Evolutionary conservation across 768 basidiomycete genomes (phyloP).

Genomic region (Podaxis pistillaris): DNA sequence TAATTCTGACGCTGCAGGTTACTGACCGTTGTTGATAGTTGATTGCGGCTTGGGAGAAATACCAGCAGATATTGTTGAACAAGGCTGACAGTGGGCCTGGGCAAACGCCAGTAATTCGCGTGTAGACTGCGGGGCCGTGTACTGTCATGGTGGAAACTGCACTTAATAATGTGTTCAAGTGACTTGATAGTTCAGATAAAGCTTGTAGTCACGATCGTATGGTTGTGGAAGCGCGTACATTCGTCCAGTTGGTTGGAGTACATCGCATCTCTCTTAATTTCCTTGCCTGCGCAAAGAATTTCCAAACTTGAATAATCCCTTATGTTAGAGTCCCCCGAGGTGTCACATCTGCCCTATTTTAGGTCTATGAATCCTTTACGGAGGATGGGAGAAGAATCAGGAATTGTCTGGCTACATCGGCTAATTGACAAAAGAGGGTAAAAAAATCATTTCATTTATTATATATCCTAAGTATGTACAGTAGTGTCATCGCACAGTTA

Average conservation of each 20-base stretch:
- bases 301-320: too few species aligned
- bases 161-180: background rate
- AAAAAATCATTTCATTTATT: background rate
- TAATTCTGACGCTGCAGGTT: background rate
- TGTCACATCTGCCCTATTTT: too few species aligned
- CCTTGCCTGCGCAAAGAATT: too few species aligned
- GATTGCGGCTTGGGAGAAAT: slow-evolving; percentile 77
- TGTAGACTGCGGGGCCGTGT: background rate
- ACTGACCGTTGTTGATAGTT: slow-evolving; percentile 42
- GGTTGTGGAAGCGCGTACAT: too few species aligned
- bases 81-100: slow-evolving; percentile 27
- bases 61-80: slow-evolving; percentile 71
- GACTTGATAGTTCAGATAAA: background rate
- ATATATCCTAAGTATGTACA: slow-evolving; percentile 7
- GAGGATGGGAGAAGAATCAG: too few species aligned
- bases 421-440: too few species aligned
- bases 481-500: background rate
- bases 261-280: background rate
- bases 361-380: too few species aligned
- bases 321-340: too few species aligned
- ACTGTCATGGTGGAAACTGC: background rate
- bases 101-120: background rate
- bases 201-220: too few species aligned
- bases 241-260: background rate
- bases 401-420: too few species aligned